phyloP scores from a whole-genome alignment of 2,329 filamentous ascomycete genomes.

The Fusarium foetens region DNA sequence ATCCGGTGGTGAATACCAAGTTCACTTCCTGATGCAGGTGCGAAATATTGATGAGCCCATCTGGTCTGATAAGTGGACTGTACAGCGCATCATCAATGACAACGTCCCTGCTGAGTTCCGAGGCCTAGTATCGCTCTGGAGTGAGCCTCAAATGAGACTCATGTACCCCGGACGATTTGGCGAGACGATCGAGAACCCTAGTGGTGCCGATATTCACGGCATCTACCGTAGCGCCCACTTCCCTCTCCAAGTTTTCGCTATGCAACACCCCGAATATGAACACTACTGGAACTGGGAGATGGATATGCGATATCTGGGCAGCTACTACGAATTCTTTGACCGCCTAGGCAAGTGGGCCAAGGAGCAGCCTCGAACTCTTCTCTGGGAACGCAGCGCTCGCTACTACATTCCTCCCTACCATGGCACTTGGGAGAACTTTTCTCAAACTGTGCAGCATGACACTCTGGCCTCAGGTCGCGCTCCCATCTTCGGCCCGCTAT shows the following conservation, averaged over 20 bases:
- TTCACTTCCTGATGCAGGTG: slow-evolving; percentile 88
- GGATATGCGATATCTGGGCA: slow-evolving; percentile 72
- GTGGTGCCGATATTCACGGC: slow-evolving; percentile 69
- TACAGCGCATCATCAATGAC: slow-evolving; percentile 74
- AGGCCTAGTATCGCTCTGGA: slow-evolving; percentile 84
- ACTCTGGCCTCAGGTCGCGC: slow-evolving; percentile 60
- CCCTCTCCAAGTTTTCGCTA: slow-evolving; percentile 71
- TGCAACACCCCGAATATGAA: slow-evolving; percentile 71
- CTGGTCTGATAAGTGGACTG: slow-evolving; percentile 80
- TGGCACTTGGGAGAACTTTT: slow-evolving; percentile 78
- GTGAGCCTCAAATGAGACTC: slow-evolving; percentile 82
- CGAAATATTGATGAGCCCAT: slow-evolving; percentile 82
- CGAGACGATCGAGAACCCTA: slow-evolving; percentile 70
- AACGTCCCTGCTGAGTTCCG: slow-evolving; percentile 79
- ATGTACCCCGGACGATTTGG: slow-evolving; percentile 79
- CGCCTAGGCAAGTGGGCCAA: slow-evolving; percentile 73
- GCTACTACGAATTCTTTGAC: slow-evolving; percentile 78
- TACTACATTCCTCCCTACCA: slow-evolving; percentile 81
- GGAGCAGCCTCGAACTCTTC: slow-evolving; percentile 73
- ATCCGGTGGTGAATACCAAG: slow-evolving; percentile 82
- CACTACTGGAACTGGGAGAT: slow-evolving; percentile 79
- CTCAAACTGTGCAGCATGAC: slow-evolving; percentile 70
- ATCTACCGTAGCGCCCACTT: slow-evolving; percentile 75
- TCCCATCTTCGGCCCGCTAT: slow-evolving; percentile 76
- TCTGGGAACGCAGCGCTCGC: slow-evolving; percentile 81